phyloP scores from a whole-genome alignment of 208 protist genomes.

The Leishmania martiniquensis region DNA sequence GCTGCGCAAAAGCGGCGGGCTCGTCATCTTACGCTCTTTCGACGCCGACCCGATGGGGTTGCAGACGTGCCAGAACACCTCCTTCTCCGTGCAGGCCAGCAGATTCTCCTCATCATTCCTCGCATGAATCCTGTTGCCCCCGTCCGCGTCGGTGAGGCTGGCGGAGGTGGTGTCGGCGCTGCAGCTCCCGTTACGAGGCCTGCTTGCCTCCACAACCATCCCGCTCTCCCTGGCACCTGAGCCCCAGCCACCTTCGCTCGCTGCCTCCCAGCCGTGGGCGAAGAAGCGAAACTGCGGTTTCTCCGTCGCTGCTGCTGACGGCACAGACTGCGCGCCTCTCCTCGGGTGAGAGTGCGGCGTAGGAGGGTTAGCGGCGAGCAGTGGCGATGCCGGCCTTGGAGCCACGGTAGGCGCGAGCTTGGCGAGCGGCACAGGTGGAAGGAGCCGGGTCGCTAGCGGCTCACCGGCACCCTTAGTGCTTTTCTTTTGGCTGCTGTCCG shows the following conservation, averaged over 20 bases:
- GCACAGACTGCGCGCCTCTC: background rate
- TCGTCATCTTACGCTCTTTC: background rate
- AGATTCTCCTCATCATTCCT: background rate
- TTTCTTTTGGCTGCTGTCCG: background rate
- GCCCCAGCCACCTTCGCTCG: background rate
- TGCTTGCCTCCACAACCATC: background rate
- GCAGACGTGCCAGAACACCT: conserved; percentile 2
- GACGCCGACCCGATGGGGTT: background rate
- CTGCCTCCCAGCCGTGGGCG: background rate
- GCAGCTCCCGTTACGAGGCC: background rate
- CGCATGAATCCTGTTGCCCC: background rate
- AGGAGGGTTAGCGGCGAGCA: background rate
- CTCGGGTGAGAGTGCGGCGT: background rate
- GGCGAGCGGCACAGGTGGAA: background rate
- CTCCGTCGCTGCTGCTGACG: background rate
- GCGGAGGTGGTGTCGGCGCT: background rate
- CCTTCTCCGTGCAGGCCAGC: conserved; percentile 11
- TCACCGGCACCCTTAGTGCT: background rate
- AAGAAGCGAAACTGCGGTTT: conserved; percentile 8
- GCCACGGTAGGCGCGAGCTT: background rate
- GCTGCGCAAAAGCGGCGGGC: background rate
- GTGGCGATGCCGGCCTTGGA: background rate
- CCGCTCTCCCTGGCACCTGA: background rate
- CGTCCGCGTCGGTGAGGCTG: background rate
- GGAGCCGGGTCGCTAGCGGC: background rate